A percentile compares a stretch with the other conserved stretches of the same genome.
Conservation (phyloP, 1,139 yeast genomes). For the Diutina sp. region DNA sequence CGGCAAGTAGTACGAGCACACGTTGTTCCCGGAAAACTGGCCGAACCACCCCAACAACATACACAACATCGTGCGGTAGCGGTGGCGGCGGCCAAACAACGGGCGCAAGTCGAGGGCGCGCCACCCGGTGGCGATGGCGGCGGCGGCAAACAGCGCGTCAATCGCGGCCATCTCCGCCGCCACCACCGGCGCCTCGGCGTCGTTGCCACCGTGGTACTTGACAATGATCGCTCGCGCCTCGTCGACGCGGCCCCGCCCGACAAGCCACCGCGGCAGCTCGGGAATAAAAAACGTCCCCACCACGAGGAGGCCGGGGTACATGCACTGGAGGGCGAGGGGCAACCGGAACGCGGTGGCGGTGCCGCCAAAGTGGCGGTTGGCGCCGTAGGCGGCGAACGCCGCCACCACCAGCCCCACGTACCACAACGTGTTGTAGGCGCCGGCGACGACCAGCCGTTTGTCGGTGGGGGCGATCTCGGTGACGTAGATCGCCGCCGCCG, state of each 20-base stretch:
- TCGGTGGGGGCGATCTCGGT: neutral
- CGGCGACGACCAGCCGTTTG: constrained; percentile 8
- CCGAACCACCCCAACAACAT: neutral
- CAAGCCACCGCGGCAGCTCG: constrained; percentile 10
- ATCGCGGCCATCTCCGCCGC: neutral
- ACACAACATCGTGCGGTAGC: neutral
- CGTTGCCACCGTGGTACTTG: constrained; percentile 1
- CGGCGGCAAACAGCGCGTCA: neutral
- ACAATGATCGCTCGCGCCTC: constrained; percentile 20
- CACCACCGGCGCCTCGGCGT: neutral
- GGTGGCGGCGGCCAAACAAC: neutral
- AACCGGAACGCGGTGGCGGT: neutral
- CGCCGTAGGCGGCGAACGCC: neutral
- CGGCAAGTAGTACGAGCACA: neutral
- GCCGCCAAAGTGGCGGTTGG: constrained; percentile 3
- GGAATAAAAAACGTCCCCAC: neutral
- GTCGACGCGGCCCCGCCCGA: constrained; percentile 21
- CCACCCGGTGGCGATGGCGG: neutral
- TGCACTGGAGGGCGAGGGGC: neutral
- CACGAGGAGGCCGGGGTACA: neutral
- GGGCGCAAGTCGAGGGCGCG: neutral
- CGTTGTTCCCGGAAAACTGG: neutral
- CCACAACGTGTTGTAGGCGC: constrained; percentile 4
- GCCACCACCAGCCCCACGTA: neutral
- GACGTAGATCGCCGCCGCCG: neutral